Evolutionary conservation across 2,329 filamentous ascomycete genomes (phyloP).

Genomic region (Aspergillus vadensis): DNA sequence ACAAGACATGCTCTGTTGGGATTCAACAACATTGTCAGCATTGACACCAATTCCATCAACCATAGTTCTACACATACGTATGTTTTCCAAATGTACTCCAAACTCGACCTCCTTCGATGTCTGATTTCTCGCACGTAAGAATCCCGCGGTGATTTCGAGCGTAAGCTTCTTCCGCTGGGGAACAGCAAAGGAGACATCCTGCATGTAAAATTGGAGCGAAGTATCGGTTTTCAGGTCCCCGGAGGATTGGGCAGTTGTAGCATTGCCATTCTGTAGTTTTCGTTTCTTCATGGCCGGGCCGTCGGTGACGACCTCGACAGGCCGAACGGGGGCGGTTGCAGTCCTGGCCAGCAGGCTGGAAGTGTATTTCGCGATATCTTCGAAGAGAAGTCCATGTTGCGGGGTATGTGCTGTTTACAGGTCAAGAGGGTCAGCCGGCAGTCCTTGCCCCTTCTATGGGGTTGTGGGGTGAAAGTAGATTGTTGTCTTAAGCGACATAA

Average conservation of each 20-base stretch:
- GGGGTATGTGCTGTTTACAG: slow-evolving; percentile 37
- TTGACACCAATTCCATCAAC: not conserved
- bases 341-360: slow-evolving; percentile 40
- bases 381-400: slow-evolving; percentile 46
- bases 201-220: slow-evolving; percentile 48
- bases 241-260: slow-evolving; percentile 30
- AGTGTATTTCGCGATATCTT: slow-evolving; percentile 53
- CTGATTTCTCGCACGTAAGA: slow-evolving; percentile 53
- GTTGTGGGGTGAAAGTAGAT: slow-evolving; percentile 2
- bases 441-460: slow-evolving; percentile 9
- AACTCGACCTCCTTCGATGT: slow-evolving; percentile 57
- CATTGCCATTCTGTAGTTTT: slow-evolving; percentile 47
- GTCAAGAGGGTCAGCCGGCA: slow-evolving; percentile 6
- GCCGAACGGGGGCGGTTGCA: slow-evolving; percentile 29
- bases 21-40: slow-evolving; percentile 14
- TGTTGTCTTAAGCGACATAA: not conserved
- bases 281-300: slow-evolving; percentile 51
- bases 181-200: slow-evolving; percentile 62
- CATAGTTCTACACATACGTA: slow-evolving; percentile 42
- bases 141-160: slow-evolving; percentile 57
- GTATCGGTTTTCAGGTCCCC: slow-evolving; percentile 38
- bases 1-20: slow-evolving; percentile 56
- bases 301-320: slow-evolving; percentile 30
- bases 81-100: slow-evolving; percentile 51
- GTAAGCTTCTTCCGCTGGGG: slow-evolving; percentile 66